Evolutionary conservation across 225 moss, liverwort and hornwort species (phyloP), one percentile per base, ranked within the genome.

Genomic region (Polytrichum commune): DNA sequence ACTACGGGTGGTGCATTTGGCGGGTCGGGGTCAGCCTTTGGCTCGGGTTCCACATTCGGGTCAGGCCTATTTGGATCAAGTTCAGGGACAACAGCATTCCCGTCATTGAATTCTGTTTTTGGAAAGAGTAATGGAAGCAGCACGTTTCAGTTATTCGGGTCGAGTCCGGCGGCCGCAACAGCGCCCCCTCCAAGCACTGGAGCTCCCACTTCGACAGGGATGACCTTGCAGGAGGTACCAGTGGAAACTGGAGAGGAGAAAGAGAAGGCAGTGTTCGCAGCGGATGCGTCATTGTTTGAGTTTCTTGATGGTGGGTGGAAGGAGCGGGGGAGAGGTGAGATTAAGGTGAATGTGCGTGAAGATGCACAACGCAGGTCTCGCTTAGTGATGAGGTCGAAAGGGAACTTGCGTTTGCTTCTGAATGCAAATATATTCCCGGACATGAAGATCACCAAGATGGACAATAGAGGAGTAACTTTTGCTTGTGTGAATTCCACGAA

Each of bases 361-460:
- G 95, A 95, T 25, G 69, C 79, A 58, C 82, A 83, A 66, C 82
- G 87, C 73, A 92, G 75, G 81, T 73, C 95, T 65, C 92, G 95
- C 54, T 86, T 95, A 27, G 92, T 95, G 62, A 95, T 95, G 95
- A 82, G 95, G 72, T 89, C 95, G 0, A 95, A 88, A 80, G 95
- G 95, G 56, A 95, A 95, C 66, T 76, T 85, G 78, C 84, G 95
- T 18, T 81, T 95, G 29, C 89, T 95, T 27, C 77, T 95, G 57
- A 95, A 95, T 53, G 95, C 95, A 18, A 92, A 77, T 67, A 88
- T 95, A 26, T 95, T 90, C 23, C 92, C 95, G 1, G 92, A 95
- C 58, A 95, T 95, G 95, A 95, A 95, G 80, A 71, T 92, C 18
- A 85, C 95, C 19, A 95, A 92, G 81, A 95, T 92, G 95, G 95